Conservation (phyloP, 2,329 filamentous ascomycete genomes). For the Talaromyces sp. region DNA sequence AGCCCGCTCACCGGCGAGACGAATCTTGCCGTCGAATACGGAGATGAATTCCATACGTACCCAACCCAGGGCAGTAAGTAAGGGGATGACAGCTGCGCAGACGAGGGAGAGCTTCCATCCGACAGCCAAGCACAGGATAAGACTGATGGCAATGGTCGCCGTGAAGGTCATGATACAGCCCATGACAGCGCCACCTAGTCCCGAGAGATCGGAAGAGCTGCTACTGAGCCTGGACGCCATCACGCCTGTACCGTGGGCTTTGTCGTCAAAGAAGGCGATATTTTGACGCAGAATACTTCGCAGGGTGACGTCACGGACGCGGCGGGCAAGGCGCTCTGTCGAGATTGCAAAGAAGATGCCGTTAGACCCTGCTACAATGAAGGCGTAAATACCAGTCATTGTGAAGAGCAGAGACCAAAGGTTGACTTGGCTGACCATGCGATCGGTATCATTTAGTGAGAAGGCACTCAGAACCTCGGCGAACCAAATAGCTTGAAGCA, state of each 20-base stretch:
- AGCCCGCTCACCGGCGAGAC: not conserved
- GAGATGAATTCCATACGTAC: not conserved
- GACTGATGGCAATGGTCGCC: conserved; percentile 73
- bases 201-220: not conserved
- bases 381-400: conserved; percentile 72
- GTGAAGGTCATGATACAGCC: conserved; percentile 77
- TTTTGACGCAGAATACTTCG: conserved; percentile 81
- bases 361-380: conserved; percentile 69
- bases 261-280: conserved; percentile 85
- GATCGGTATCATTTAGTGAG: conserved; percentile 13
- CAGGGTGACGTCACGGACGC: conserved; percentile 54
- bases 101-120: conserved; percentile 88
- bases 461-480: conserved; percentile 77
- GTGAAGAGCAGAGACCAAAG: conserved; percentile 89
- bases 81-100: conserved; percentile 71
- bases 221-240: conserved; percentile 26
- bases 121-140: conserved; percentile 65
- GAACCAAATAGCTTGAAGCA: conserved; percentile 74
- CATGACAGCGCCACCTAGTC: conserved; percentile 36
- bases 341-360: conserved; percentile 75
- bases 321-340: conserved; percentile 79
- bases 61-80: conserved; percentile 64
- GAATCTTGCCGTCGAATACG: not conserved
- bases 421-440: conserved; percentile 65
- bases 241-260: conserved; percentile 27